These are phyloP conservation scores for Paramecium caudatum DNA, from an alignment of 73 alveolate genomes.

Conservation along the genomic window DNA sequence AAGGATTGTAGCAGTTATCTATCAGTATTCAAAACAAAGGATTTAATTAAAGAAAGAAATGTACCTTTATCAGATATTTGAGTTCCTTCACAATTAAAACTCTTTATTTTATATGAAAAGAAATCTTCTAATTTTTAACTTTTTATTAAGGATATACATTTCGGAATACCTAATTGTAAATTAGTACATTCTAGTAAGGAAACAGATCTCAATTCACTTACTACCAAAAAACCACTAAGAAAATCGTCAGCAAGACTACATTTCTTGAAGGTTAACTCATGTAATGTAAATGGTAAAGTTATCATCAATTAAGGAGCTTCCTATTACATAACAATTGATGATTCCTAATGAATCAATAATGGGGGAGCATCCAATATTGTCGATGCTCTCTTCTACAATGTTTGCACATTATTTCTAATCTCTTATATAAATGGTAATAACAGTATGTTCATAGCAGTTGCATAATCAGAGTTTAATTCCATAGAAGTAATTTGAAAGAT, in stretches of 20 bases:
- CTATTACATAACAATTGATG: no score
- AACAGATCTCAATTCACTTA: not conserved
- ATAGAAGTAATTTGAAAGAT: no score
- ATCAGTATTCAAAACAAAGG: not conserved
- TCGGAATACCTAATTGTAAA: not conserved
- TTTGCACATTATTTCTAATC: no score
- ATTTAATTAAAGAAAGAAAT: not conserved
- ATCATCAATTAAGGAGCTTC: no score
- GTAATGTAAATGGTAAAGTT: not conserved
- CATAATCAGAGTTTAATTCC: no score
- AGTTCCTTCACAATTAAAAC: conserved; percentile 5
- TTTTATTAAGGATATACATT: not conserved
- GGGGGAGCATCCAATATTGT: no score
- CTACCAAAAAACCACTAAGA: not conserved
- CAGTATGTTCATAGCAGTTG: no score
- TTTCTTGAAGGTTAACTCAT: not conserved
- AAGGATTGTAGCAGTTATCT: not conserved
- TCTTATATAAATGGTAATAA: no score
- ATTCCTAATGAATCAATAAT: no score
- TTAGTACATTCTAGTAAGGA: not conserved
- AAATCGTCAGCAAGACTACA: not conserved
- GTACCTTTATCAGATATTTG: not conserved
- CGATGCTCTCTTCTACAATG: no score
- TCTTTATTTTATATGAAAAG: not conserved
- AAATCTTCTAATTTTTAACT: not conserved